Conservation (phyloP, 352 stramenopile species). For the Globisporangium recalcitrans region DNA sequence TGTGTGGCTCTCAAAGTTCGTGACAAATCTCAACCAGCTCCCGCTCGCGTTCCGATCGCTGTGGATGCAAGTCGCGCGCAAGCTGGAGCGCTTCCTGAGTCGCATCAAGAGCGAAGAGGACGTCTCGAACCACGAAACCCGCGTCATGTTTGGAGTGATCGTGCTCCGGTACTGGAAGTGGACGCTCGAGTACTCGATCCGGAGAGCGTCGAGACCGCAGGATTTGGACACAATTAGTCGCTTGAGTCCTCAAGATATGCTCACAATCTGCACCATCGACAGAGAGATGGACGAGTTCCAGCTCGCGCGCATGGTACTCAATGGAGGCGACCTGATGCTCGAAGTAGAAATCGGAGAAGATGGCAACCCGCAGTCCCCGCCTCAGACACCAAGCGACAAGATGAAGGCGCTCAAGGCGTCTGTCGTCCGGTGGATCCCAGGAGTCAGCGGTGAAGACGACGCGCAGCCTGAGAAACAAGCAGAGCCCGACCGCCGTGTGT, state of each 20-base stretch:
- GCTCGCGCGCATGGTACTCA: not conserved
- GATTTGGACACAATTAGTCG: not conserved
- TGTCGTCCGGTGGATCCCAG: not conserved
- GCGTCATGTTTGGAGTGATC: not conserved
- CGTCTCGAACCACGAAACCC: not conserved
- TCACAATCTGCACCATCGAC: not conserved
- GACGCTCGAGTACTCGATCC: not conserved
- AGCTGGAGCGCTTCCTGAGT: not conserved
- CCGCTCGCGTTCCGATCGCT: not conserved
- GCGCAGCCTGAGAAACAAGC: not conserved
- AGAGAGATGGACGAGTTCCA: not conserved
- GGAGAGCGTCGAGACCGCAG: not conserved
- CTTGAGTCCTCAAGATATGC: not conserved
- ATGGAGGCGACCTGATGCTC: not conserved
- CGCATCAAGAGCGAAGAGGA: not conserved
- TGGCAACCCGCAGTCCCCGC: not conserved
- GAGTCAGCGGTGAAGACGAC: not conserved
- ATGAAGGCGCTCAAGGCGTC: not conserved
- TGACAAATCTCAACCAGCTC: not conserved
- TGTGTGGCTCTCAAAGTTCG: not conserved
- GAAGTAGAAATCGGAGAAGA: not conserved
- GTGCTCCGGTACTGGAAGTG: not conserved
- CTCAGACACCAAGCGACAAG: not conserved
- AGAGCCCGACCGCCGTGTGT: not conserved
- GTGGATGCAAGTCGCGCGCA: not conserved